Conservation (phyloP, 225 moss, liverwort and hornwort genomes). For the Physcomitrellopsis africana region DNA sequence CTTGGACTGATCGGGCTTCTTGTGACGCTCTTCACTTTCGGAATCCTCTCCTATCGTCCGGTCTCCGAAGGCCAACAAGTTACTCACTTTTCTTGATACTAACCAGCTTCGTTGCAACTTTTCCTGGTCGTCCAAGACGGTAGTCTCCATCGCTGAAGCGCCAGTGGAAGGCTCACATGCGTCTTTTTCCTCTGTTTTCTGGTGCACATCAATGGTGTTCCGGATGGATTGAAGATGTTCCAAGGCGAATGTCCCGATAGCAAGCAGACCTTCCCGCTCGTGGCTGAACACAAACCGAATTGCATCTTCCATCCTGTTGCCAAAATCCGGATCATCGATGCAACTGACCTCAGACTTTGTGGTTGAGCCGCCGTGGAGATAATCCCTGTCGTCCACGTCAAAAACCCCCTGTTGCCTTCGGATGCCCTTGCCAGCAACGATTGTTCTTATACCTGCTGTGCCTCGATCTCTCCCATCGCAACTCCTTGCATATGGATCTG, state of each 20-base stretch:
- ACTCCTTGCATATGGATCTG: conserved; percentile 23
- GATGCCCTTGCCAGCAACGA: conserved; percentile 15
- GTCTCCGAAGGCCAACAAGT: conserved; percentile 38
- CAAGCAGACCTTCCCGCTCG: conserved; percentile 42
- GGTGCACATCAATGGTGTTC: conserved; percentile 28
- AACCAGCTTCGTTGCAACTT: conserved; percentile 31
- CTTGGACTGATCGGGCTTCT: conserved; percentile 13
- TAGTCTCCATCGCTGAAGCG: neutral
- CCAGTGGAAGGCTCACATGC: neutral
- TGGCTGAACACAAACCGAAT: conserved; percentile 52
- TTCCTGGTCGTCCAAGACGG: conserved; percentile 36
- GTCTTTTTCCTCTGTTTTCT: neutral
- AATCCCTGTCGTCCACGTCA: conserved; percentile 1
- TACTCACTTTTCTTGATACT: conserved; percentile 23
- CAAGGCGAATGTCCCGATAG: conserved; percentile 47
- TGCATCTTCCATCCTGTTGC: conserved; percentile 37
- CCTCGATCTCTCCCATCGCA: conserved; percentile 26
- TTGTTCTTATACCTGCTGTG: conserved; percentile 21
- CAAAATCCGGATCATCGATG: conserved; percentile 15
- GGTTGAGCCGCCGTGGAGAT: neutral
- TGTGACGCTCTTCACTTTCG: neutral
- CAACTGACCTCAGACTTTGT: neutral
- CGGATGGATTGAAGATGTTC: conserved; percentile 44
- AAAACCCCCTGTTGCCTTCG: conserved; percentile 26
- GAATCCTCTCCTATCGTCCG: neutral